Conservation (phyloP, 2,329 filamentous ascomycete species). For the Tolypocladium inflatum region DNA sequence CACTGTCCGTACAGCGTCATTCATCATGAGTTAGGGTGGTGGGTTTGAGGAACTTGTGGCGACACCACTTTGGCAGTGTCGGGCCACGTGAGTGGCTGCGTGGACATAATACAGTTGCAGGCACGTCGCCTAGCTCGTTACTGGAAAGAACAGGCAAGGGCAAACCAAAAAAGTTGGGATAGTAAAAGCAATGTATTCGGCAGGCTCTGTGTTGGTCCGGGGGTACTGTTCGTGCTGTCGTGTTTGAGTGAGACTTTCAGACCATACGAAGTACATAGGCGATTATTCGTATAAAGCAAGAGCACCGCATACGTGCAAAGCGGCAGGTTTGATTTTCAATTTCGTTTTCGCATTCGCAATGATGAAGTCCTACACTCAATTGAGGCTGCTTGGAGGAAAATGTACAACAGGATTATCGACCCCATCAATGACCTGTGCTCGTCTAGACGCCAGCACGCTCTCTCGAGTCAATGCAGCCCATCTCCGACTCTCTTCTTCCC, state of each 20-base stretch:
- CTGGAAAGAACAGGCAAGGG: background rate
- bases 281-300: too few relatives aligned
- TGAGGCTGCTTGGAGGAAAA: constrained; percentile 23
- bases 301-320: background rate
- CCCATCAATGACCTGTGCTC: constrained; percentile 6
- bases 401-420: constrained; percentile 26
- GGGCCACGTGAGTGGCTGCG: background rate
- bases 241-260: too few relatives aligned
- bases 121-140: background rate
- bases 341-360: constrained; percentile 5
- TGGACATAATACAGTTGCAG: background rate
- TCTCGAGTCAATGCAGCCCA: background rate
- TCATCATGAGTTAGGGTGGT: background rate
- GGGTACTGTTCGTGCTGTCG: background rate
- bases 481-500: background rate
- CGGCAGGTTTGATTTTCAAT: background rate
- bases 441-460: constrained; percentile 3
- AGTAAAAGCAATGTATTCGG: background rate
- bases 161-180: background rate
- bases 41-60: background rate
- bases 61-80: background rate
- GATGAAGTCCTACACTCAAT: constrained; percentile 19
- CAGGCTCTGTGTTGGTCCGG: background rate
- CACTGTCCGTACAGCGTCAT: background rate
- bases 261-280: too few relatives aligned